Evolutionary conservation across 352 stramenopile genomes (phyloP), one percentile per base, ranked within the genome.

Genomic region (Sclerospora graminicola): DNA sequence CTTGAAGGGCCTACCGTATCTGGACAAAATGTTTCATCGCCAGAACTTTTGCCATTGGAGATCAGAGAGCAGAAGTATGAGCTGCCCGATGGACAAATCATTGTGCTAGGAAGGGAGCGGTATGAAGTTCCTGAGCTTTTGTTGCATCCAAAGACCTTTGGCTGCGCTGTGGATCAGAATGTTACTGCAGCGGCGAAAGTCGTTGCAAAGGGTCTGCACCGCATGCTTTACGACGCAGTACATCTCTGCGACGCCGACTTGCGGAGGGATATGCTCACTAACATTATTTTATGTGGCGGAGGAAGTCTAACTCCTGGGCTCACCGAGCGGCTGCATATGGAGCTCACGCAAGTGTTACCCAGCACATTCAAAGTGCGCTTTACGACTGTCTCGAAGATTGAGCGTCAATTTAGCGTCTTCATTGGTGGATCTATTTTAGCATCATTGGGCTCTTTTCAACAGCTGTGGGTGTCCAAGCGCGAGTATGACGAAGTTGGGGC

Each of bases 281-380:
- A 93, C 51, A 80, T 95, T 55, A 85, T 93, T 34, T 63, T 95
- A 6, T 92, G 79, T 28, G 83, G 83, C 41, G 83, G 83, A 34
- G 75, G 77, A 16, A 86, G 74, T 29, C 68, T 88, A 24, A 81
- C 63, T 23, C 64, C 62, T 14, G 82, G 83, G 6, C 59, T 95
- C 20, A 88, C 76, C 0, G 81, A 93, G 56, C 75, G 83, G 5
- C 39, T 95, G 40, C 81, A 91, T 39, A 46, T 62, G 7, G 83
- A 95, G 39, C 61, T 95, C 16, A 84, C 72, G 5, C 56, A 51
- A 10, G 69, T 89, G 57, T 77, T 95, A 9, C 75, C 80, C 8
- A 87, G 79, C 36, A 85, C 73, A 8, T 89, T 88, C 51, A 94
- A 93, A 43, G 64, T 91, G 41, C 76, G 82, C n/a, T 86, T 94